Base-by-base conservation (phyloP, 306 rosid genomes). In the Trifolium dubium region DNA sequence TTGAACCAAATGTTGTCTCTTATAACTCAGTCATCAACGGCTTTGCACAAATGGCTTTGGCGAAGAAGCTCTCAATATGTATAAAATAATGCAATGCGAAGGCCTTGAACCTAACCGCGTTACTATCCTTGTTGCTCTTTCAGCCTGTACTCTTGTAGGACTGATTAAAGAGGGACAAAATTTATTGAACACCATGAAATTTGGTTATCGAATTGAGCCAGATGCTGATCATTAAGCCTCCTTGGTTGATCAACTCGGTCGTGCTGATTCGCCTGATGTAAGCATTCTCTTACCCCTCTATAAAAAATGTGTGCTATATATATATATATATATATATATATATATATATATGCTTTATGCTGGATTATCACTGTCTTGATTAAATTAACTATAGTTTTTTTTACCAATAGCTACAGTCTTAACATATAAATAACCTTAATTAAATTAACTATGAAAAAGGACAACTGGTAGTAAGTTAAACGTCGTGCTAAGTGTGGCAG, bases 81-180 rank as follows among this genome's bases (percentile, higher is more conserved):
- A 83, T 77, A 49, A 39, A 66, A 84, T 50, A 84, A 88, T 92
- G 95, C 87, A 72, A 82, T 81, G 71, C 32, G 87, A 80, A 81
- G 84, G 85, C 61, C 80, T 58, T 34, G 69, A 82, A 75, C 89
- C 89, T 46, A 90, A 88, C 60, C 77, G 72, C 34, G 83, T 88
- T 63, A 90, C 98, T 10, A 84, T 86, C 71, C 90, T 90, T 34
- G 91, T 86, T 51, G 82, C 89, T 77, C 95, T 92, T 82, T 90
- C 96, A 5, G 95, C 96, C 10, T 92, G 96, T 69, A 84, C 88
- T 83, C 96, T 87, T 71, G 89, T 74, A n/a, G 96, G 98, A 63
- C 67, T 90, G 35, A 83, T 88, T 67, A 78, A 88, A 74, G 90
- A 88, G 65, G 95, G 98, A 35, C 60, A 83, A 79, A 75, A 83